A percentile compares a stretch with the other conserved stretches of the same genome.
Evolutionary conservation across 2,329 filamentous ascomycete species (phyloP).

Genomic region (Grosmannia serpens): DNA sequence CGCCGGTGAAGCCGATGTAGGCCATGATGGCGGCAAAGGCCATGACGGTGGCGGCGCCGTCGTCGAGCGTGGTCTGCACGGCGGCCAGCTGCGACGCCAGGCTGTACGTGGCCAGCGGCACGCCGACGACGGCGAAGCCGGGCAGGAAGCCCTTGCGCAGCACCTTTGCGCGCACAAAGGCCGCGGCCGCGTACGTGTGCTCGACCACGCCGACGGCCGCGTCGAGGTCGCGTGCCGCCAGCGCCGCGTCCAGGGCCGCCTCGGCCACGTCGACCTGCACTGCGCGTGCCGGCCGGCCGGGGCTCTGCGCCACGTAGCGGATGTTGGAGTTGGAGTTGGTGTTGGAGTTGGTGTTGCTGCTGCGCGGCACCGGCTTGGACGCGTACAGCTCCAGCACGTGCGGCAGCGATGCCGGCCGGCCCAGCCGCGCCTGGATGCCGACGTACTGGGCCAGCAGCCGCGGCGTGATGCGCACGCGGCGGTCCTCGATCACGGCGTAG

Average conservation of each 20-base stretch:
- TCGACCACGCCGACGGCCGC: conserved; percentile 68
- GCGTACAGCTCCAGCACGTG: conserved; percentile 73
- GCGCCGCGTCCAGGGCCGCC: conserved; percentile 65
- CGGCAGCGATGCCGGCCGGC: conserved; percentile 64
- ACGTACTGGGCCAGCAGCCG: conserved; percentile 64
- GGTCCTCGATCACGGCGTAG: conserved; percentile 60
- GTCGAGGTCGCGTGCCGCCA: conserved; percentile 65
- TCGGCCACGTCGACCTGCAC: conserved; percentile 61
- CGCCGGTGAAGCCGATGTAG: conserved; percentile 71
- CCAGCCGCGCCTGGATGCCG: conserved; percentile 60
- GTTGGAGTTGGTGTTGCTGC: too few relatives aligned
- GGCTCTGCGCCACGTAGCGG: too few relatives aligned
- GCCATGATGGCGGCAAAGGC: conserved; percentile 72
- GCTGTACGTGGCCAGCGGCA: conserved; percentile 58
- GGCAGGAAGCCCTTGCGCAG: conserved; percentile 53
- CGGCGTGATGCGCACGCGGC: conserved; percentile 69
- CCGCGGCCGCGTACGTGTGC: conserved; percentile 52
- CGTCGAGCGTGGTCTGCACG: conserved; percentile 67
- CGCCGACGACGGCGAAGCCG: conserved; percentile 37
- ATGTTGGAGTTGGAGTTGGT: too few relatives aligned
- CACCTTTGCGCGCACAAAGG: conserved; percentile 57
- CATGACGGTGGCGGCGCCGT: conserved; percentile 60
- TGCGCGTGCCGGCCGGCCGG: conserved; percentile 55
- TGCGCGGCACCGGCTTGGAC: conserved; percentile 53
- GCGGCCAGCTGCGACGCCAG: conserved; percentile 55